A percentile compares a stretch with the other conserved stretches of the same genome.
Evolutionary conservation across 768 basidiomycete species (phyloP).

Genomic region (Amanita polypyramis): DNA sequence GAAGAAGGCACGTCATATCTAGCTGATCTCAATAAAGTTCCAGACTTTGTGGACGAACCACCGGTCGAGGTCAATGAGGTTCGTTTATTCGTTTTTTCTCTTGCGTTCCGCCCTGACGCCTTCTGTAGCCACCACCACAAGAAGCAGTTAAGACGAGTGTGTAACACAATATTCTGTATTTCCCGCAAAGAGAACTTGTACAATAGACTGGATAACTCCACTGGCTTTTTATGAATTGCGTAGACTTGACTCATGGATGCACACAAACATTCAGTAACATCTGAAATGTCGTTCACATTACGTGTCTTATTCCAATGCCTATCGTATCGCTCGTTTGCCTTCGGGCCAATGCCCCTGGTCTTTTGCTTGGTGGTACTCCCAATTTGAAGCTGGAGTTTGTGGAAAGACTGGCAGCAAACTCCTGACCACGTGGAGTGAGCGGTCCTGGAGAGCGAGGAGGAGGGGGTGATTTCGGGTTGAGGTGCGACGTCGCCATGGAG

Average conservation of each 20-base stretch:
- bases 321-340: slow-evolving; percentile 13
- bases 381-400: slow-evolving; percentile 27
- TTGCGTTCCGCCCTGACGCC: background rate
- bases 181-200: background rate
- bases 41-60: slow-evolving; percentile 87
- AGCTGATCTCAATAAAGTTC: slow-evolving; percentile 73
- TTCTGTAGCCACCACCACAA: slow-evolving; percentile 15
- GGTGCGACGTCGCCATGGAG: slow-evolving; percentile 5
- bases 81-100: slow-evolving; percentile 16
- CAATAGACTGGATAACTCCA: background rate
- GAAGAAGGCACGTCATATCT: slow-evolving; percentile 89
- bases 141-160: slow-evolving; percentile 45
- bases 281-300: background rate
- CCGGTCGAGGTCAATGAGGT: slow-evolving; percentile 66
- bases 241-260: background rate
- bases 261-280: background rate
- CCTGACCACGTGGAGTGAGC: slow-evolving; percentile 16
- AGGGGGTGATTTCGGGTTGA: slow-evolving; percentile 20
- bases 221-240: background rate
- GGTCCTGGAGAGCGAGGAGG: slow-evolving; percentile 30
- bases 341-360: slow-evolving; percentile 14
- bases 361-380: slow-evolving; percentile 29
- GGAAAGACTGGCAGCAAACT: slow-evolving; percentile 21
- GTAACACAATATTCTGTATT: background rate
- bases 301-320: slow-evolving; percentile 9